A percentile compares a stretch with the other conserved stretches of the same genome.
phyloP scores from a whole-genome alignment of 2,329 filamentous ascomycete genomes.

The Pseudocercospora fuligena region DNA sequence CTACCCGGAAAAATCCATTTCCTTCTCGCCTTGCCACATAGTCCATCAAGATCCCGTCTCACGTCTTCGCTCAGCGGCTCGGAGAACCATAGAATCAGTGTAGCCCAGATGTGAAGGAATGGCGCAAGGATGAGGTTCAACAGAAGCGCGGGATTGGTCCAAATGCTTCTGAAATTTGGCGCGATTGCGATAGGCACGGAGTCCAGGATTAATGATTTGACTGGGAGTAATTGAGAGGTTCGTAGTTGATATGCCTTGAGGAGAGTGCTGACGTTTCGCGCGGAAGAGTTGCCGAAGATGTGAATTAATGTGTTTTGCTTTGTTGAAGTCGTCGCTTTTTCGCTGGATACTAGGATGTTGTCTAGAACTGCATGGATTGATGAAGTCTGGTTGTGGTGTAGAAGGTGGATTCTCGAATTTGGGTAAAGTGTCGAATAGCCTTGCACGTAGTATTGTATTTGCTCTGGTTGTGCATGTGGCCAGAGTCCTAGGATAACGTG shows the following conservation, averaged over 20 bases:
- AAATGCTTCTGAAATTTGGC: constrained; percentile 15
- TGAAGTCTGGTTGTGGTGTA: constrained; percentile 24
- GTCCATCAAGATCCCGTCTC: constrained; percentile 31
- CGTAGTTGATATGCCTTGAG: constrained; percentile 34
- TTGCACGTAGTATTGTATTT: constrained; percentile 34
- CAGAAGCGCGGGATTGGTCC: constrained; percentile 15
- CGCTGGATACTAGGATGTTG: constrained; percentile 22
- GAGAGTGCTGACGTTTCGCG: constrained; percentile 31
- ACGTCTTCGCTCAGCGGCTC: constrained; percentile 25
- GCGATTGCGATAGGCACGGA: constrained; percentile 29
- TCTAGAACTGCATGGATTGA: background rate
- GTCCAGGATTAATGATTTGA: constrained; percentile 35
- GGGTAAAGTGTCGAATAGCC: constrained; percentile 37
- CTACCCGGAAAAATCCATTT: constrained; percentile 36
- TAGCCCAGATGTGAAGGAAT: constrained; percentile 22
- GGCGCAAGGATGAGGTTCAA: constrained; percentile 25
- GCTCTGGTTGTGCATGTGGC: constrained; percentile 34
- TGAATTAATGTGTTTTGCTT: constrained; percentile 33
- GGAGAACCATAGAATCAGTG: constrained; percentile 28
- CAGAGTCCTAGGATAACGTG: constrained; percentile 35
- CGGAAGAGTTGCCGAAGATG: constrained; percentile 35
- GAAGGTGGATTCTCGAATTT: constrained; percentile 29
- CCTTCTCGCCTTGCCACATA: constrained; percentile 26
- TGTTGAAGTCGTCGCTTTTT: constrained; percentile 16
- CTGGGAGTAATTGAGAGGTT: constrained; percentile 24